Evolutionary conservation across 2,329 filamentous ascomycete species (phyloP), one percentile per base, ranked within the genome.

Genomic region (Sclerotinia nivalis): DNA sequence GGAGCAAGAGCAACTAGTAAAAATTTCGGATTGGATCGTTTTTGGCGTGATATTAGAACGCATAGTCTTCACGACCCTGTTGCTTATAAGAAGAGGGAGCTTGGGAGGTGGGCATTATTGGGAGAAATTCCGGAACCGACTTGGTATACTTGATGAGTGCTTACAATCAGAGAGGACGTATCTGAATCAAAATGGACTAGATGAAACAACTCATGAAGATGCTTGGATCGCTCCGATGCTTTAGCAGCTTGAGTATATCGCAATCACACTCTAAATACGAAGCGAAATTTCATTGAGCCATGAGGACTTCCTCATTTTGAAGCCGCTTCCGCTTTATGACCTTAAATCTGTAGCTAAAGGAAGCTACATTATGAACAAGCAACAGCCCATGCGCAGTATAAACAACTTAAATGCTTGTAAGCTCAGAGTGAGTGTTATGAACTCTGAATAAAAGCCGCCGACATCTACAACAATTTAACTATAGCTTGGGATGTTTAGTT

Each of bases 41-140:
- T 88, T 78, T 91, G 87, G 87, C 82, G 88, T 59, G 88, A 91
- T 75, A 80, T 90, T n/a, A 79, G 89, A 7, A 90, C 88, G 6
- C 89, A 91, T 78, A 86, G 84, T 0, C 77, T 91, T 74, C 88
- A 91, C 78, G 89, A 91, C 77, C 88, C 88, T 0, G 87, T 91
- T 40, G 86, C 88, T 34, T 90, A 90, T 74, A 90, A 90, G 82
- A 88, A 89, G 69, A 79, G 85, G 4, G 88, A 91, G 78, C 74
- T 90, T 66, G 88, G 88, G 0, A 79, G 85, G 31, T 90, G 83
- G 75, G 81, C 84, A 52, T 74, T 91, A 68, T 74, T 89, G 64
- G 83, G 81, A 61, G 43, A 76, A 79, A 75, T 84, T 15, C 87
- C 88, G 0, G 82, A 84, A 77, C 83, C 86, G 20, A 87, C 84